A percentile compares a stretch with the other conserved stretches of the same genome.
Conservation (phyloP, 192 early-diverging fungal species). For the Endogone sp. region DNA sequence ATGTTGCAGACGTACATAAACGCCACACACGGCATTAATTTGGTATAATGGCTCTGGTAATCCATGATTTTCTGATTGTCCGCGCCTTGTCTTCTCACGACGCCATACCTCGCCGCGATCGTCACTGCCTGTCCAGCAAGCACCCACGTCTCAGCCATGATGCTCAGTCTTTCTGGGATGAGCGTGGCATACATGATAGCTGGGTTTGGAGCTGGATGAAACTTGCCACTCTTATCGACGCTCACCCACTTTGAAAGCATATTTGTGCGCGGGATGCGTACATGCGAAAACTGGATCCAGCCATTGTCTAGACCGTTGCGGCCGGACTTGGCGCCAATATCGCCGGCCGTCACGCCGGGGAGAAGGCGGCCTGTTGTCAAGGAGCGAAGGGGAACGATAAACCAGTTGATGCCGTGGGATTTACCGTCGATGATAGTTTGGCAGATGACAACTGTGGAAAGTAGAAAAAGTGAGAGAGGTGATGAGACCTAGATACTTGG, state of each 20-base stretch:
- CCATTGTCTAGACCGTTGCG: constrained; percentile 62
- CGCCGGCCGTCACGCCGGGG: constrained; percentile 50
- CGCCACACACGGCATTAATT: constrained; percentile 50
- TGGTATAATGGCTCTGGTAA: constrained; percentile 60
- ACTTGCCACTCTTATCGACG: constrained; percentile 50
- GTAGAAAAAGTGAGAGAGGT: neutral
- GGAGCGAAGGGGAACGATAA: constrained; percentile 58
- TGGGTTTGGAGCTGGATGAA: constrained; percentile 48
- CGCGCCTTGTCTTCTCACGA: constrained; percentile 54
- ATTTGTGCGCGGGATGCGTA: constrained; percentile 50
- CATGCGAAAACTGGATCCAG: constrained; percentile 58
- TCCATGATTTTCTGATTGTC: constrained; percentile 64
- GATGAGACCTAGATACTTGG: neutral
- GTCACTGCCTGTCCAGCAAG: constrained; percentile 47
- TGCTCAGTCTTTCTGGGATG: constrained; percentile 59
- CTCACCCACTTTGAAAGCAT: constrained; percentile 58
- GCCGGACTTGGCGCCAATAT: constrained; percentile 58
- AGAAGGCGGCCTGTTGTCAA: constrained; percentile 40
- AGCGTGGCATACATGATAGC: constrained; percentile 53
- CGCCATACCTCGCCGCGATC: constrained; percentile 58
- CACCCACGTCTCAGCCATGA: constrained; percentile 34
- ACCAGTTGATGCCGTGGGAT: constrained; percentile 61
- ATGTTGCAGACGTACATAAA: constrained; percentile 44
- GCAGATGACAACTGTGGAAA: constrained; percentile 38
- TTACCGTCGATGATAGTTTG: constrained; percentile 57